phyloP scores from a whole-genome alignment of 2,329 filamentous ascomycete genomes.

The Fusarium palustre region DNA sequence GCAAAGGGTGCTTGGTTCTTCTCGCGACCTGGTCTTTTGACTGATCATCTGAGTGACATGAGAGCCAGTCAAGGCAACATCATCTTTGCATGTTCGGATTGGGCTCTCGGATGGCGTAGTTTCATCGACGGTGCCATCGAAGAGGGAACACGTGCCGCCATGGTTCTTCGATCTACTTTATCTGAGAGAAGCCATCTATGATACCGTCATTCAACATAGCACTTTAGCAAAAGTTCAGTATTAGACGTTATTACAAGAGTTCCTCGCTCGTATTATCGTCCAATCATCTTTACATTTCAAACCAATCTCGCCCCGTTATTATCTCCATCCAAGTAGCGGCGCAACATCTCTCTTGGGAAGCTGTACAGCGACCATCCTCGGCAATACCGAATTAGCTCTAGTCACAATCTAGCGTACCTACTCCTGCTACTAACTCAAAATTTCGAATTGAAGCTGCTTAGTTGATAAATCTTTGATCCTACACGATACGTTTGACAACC shows the following conservation, averaged over 20 bases:
- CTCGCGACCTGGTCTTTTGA: conserved; percentile 52
- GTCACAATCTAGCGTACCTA: background rate
- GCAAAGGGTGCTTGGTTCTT: conserved; percentile 60
- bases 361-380: conserved; percentile 18
- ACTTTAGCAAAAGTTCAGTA: background rate
- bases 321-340: conserved; percentile 6
- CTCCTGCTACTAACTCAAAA: background rate
- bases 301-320: background rate
- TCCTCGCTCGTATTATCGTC: background rate
- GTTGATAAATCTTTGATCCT: background rate
- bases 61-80: conserved; percentile 57
- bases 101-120: conserved; percentile 62
- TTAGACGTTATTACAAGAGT: background rate
- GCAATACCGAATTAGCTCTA: conserved; percentile 5
- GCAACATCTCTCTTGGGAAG: conserved; percentile 19
- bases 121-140: conserved; percentile 65
- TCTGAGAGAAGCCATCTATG: conserved; percentile 12
- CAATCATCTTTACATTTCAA: background rate
- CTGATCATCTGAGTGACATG: conserved; percentile 55
- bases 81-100: conserved; percentile 61
- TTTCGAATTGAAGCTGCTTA: background rate
- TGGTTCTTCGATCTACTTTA: conserved; percentile 17
- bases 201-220: background rate
- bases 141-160: conserved; percentile 53
- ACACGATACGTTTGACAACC: background rate